Evolutionary conservation across 345 rosid species (phyloP).

Genomic region (Acer saccharum): DNA sequence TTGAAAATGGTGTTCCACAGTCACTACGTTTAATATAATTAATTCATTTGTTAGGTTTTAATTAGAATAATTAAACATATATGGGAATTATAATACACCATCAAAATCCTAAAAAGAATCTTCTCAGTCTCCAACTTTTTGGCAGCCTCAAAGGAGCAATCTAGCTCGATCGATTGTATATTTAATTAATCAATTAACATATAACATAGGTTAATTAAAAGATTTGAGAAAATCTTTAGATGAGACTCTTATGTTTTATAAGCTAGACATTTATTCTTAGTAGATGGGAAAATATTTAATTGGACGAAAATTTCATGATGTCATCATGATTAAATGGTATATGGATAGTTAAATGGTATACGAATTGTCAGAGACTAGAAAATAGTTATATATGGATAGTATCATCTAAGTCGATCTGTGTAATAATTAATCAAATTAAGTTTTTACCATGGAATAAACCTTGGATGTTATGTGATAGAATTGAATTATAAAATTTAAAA

Average conservation of each 20-base stretch:
- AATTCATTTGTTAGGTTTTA: neutral
- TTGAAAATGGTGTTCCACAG: neutral
- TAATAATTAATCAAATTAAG: too few relatives aligned
- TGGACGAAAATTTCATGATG: neutral
- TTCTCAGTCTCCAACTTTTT: slow-evolving; percentile 43
- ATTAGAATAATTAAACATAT: slow-evolving; percentile 14
- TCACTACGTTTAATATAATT: neutral
- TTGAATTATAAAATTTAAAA: neutral
- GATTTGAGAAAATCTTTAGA: neutral
- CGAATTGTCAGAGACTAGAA: too few relatives aligned
- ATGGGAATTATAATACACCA: slow-evolving; percentile 19
- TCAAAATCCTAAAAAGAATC: slow-evolving; percentile 29
- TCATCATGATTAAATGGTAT: too few relatives aligned
- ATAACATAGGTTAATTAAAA: neutral
- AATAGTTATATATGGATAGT: too few relatives aligned
- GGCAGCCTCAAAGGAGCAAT: slow-evolving; percentile 14
- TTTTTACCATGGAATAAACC: too few relatives aligned
- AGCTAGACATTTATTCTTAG: neutral
- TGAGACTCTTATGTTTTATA: neutral
- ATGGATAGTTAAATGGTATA: too few relatives aligned
- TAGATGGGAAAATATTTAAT: neutral
- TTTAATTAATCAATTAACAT: neutral
- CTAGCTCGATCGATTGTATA: neutral
- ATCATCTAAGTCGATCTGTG: too few relatives aligned
- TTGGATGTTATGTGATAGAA: neutral